Percentiles rank a stretch among this genome's conserved stretches.
Evolutionary conservation across 352 stramenopile genomes (phyloP).

Genomic region (Saprolegnia diclina): DNA sequence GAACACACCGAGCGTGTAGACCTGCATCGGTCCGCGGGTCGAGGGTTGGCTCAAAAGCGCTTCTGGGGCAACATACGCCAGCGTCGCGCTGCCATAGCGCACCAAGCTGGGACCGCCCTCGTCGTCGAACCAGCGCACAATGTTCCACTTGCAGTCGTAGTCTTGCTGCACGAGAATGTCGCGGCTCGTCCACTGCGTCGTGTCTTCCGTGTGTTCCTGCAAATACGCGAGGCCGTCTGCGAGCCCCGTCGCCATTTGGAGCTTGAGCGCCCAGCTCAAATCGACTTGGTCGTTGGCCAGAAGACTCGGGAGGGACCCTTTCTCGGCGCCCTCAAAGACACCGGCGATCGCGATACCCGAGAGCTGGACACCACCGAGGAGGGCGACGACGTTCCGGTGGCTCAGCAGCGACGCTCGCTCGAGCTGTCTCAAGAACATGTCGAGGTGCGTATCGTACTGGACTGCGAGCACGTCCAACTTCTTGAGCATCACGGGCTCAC

Average conservation of each 20-base stretch:
- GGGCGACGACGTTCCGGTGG: constrained; percentile 15
- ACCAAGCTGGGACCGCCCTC: not conserved
- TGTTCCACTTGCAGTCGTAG: constrained; percentile 9
- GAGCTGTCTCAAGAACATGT: not conserved
- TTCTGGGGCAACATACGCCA: constrained; percentile 18
- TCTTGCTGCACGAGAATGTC: constrained; percentile 1
- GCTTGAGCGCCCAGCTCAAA: constrained; percentile 1
- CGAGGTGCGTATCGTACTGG: constrained; percentile 10
- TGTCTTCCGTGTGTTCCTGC: not conserved
- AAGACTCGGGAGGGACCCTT: not conserved
- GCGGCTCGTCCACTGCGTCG: not conserved
- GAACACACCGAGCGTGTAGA: constrained; percentile 17
- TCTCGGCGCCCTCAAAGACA: constrained; percentile 1
- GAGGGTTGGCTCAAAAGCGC: not conserved
- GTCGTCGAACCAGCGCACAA: not conserved
- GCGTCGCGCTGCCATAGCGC: not conserved
- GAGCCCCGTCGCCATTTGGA: constrained; percentile 11
- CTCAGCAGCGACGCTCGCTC: not conserved
- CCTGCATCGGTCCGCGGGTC: not conserved
- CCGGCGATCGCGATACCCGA: constrained; percentile 10
- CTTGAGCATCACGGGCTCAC: not conserved
- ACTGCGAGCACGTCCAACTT: constrained; percentile 16
- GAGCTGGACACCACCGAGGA: constrained; percentile 11
- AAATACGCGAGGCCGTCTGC: constrained; percentile 1
- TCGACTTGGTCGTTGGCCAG: not conserved